Evolutionary conservation across 75 land plant species (phyloP), one percentile per base, ranked within the genome.

Genomic region (Pinus albicaulis): DNA sequence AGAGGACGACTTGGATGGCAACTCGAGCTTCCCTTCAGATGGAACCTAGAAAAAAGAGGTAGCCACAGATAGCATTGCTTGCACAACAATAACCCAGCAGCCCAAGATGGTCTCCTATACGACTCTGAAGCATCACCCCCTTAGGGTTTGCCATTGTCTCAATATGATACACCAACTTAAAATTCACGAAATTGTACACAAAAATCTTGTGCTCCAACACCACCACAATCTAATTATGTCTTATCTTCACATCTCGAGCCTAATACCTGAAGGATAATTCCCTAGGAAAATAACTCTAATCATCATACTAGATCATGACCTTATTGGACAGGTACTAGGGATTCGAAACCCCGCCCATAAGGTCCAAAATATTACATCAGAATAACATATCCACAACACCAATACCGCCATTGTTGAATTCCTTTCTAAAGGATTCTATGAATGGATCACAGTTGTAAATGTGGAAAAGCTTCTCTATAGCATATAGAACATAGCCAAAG

Each of bases 241-340:
- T 79, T 20, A 93, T 73, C 62, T 82, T 78, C 31, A 93, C 92
- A 1, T 80, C 89, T 2, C 89, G 77, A 2, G 91, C 88, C 56
- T 87, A 81, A 16, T 90, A 83, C 52, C 96, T 88, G 82, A 89
- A 93, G 24, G 88, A 82, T 13, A 93, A 84, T 76, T 93, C 92
- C 11, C 90, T 92, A 62, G 91, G 86, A 77, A 87, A 91, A 17
- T 88, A 72, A 57, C 74, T 44, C 80, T 86, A 83, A 73, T 76
- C 75, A 69, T 90, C 90, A 57, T 90, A 86, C 88, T 88, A 90
- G 56, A 93, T 81, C 89, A 93, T 87, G 28, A 91, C 96, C 74
- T 85, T 89, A 12, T 81, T 93, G n/a, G 82, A 80, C 16, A 89
- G 89, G 78, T 82, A 91, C 63, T 71, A 69, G 20, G 95, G 93